Evolutionary conservation across 257 asterid genomes (phyloP), one percentile per base, ranked within the genome.

Genomic region (Hygrophila difformis): DNA sequence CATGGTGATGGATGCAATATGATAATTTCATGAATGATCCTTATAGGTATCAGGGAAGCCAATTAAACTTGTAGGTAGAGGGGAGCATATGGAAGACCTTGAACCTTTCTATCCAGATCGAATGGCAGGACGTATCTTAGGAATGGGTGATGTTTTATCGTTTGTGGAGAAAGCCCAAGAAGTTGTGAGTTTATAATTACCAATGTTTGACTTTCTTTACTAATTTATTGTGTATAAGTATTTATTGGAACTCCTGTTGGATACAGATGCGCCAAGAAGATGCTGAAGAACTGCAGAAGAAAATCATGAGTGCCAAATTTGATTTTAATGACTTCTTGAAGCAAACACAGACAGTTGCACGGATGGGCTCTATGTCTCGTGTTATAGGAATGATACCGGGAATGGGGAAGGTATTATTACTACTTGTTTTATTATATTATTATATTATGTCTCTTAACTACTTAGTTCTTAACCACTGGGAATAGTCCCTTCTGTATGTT

Each of bases 21-120:
- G 37, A 20, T 36, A 17, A n/a, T n/a, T n/a, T n/a, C n/a, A n/a
- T n/a, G n/a, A n/a, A n/a, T 57, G 56, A 43, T 24, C 78, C n/a
- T n/a, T n/a, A 60, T 75, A 88, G 95, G 96, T 89, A 53, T 89
- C 98, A 6, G 98, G 98, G 56, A 85, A 85, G 81, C 98, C 98
- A 59, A 82, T 89, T 65, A 89, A 89, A 79, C 94, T 89, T 16
- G 98, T 89, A n/a, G 98, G 98, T 69, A 74, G 98, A 63, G 98
- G 98, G 42, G 98, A 85, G 65, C 87, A 82, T 22, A 77, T 89
- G 94, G 98, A 89, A 70, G 98, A 89, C 70, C 98, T 89, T 36
- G 98, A 89, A 68, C 98, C 96, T 55, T 89, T 89, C 72, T 89
- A 89, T 51, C 98, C 98, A 40, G 94, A 89, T 60, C 91, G 98